Evolutionary conservation across 768 basidiomycete species (phyloP).

Genomic region (Naganishia randhawae): DNA sequence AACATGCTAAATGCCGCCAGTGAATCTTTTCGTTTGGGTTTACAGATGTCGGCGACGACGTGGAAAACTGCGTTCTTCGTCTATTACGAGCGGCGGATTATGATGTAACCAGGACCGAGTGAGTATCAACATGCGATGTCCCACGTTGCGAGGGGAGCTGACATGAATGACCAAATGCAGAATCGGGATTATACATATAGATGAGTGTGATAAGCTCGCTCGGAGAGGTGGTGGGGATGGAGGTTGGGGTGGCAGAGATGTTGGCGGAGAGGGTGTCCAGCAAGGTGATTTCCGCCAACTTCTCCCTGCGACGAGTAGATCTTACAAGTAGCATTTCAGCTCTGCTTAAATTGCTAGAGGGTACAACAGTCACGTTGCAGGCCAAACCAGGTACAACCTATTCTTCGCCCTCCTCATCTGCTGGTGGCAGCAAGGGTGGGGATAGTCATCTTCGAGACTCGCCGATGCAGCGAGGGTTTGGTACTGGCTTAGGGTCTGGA

Average conservation of each 20-base stretch:
- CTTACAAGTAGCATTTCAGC: slow-evolving; percentile 18
- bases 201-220: slow-evolving; percentile 92
- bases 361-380: slow-evolving; percentile 75
- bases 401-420: background rate
- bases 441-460: background rate
- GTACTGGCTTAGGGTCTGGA: slow-evolving; percentile 33
- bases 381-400: slow-evolving; percentile 48
- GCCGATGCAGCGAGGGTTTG: slow-evolving; percentile 12
- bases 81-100: slow-evolving; percentile 85
- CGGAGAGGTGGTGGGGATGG: slow-evolving; percentile 55
- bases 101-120: slow-evolving; percentile 83
- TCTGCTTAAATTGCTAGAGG: slow-evolving; percentile 89
- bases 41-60: slow-evolving; percentile 86
- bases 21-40: slow-evolving; percentile 45
- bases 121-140: slow-evolving; percentile 15
- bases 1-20: background rate
- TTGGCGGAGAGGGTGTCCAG: slow-evolving; percentile 93
- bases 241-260: slow-evolving; percentile 60
- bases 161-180: slow-evolving; percentile 51
- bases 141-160: background rate
- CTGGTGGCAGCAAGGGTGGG: background rate
- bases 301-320: background rate
- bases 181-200: slow-evolving; percentile 91
- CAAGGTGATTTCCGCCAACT: slow-evolving; percentile 58
- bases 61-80: slow-evolving; percentile 83